These are phyloP conservation scores for Fusarium camptoceras DNA, from an alignment of 2,329 filamentous ascomycete genomes.

Conservation along the genomic window DNA sequence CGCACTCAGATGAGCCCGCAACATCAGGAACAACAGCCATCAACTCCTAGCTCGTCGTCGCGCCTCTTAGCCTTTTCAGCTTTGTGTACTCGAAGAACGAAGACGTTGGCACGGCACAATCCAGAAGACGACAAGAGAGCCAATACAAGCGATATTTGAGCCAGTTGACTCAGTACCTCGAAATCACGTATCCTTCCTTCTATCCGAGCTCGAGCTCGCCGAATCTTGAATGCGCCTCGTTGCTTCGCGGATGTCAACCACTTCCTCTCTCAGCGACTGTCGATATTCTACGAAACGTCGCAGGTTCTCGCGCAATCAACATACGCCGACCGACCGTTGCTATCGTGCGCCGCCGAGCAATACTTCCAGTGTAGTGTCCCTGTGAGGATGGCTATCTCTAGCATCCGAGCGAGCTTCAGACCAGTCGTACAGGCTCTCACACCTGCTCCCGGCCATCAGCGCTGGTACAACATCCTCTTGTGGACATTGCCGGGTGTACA, in stretches of 20 bases:
- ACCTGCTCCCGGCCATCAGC: not conserved
- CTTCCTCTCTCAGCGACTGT: not conserved
- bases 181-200: rapidly evolving
- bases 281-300: rapidly evolving
- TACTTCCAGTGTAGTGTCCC: too few relatives aligned
- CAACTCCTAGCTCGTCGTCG: not conserved
- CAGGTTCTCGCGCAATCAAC: rapidly evolving
- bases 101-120: not conserved
- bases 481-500: not conserved
- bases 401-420: not conserved
- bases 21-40: not conserved
- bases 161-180: not conserved
- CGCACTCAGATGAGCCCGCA: not conserved
- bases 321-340: not conserved
- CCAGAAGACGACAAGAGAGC: not conserved
- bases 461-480: not conserved
- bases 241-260: not conserved
- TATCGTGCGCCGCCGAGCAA: rapidly evolving
- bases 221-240: not conserved
- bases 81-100: not conserved
- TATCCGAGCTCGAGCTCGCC: not conserved
- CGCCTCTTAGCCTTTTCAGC: not conserved
- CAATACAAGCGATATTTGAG: not conserved
- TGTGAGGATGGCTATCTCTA: too few relatives aligned
- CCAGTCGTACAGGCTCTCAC: not conserved